Percentiles rank a stretch among this genome's conserved stretches.
Conservation (phyloP, 139 green algal genomes). For the Closterium sp. region DNA sequence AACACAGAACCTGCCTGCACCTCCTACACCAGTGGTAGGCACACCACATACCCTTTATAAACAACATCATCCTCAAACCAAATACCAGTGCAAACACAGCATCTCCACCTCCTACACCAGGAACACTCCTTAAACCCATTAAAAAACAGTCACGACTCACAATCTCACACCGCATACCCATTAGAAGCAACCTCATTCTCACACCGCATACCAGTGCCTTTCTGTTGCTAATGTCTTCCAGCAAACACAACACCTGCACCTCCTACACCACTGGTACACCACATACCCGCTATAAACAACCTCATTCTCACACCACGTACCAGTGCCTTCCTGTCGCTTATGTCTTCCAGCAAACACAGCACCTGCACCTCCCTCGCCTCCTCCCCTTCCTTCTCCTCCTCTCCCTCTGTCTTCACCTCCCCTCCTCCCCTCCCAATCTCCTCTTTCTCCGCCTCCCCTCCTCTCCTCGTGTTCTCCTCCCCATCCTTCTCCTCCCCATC, state of each 20-base stretch:
- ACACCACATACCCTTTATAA: too few relatives aligned
- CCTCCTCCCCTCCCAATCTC: neutral
- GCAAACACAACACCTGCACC: neutral
- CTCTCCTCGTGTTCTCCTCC: neutral
- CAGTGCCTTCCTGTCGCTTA: neutral
- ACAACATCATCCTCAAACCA: too few relatives aligned
- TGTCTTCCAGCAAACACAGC: neutral
- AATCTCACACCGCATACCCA: too few relatives aligned
- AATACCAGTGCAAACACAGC: too few relatives aligned
- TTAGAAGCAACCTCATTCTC: too few relatives aligned
- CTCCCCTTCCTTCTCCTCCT: neutral
- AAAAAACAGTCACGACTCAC: too few relatives aligned
- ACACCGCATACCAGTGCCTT: neutral
- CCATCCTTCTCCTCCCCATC: neutral
- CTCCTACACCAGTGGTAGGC: too few relatives aligned
- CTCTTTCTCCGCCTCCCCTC: neutral
- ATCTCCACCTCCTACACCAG: too few relatives aligned
- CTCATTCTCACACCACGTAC: neutral
- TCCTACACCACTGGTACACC: neutral
- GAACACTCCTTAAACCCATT: too few relatives aligned
- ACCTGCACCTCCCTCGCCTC: neutral
- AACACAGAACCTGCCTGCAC: too few relatives aligned
- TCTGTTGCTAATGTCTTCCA: neutral
- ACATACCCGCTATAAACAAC: neutral
- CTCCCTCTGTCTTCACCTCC: neutral